phyloP scores from a whole-genome alignment of 495 filamentous ascomycete species.

The Penicillium malachiteum region DNA sequence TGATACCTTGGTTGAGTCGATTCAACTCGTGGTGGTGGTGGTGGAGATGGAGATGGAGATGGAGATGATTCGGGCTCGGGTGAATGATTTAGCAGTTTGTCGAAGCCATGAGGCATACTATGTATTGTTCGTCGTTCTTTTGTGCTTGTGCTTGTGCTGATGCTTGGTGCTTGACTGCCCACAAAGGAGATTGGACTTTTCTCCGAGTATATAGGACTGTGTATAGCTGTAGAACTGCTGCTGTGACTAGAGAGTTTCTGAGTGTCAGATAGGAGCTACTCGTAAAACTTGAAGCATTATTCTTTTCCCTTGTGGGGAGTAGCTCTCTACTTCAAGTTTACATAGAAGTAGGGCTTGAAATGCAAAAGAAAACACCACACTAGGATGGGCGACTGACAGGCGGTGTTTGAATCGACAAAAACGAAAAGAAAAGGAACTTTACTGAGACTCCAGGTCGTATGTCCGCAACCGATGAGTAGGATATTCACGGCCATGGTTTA shows the following conservation, averaged over 20 bases:
- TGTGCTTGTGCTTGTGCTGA: not conserved
- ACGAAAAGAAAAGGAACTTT: constrained; percentile 28
- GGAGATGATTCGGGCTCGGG: constrained; percentile 20
- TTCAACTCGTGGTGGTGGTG: constrained; percentile 19
- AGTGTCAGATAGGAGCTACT: not conserved
- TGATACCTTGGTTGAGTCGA: constrained; percentile 43
- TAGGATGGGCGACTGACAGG: constrained; percentile 23
- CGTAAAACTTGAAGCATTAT: too few relatives aligned
- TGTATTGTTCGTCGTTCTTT: constrained; percentile 18
- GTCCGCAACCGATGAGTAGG: constrained; percentile 26
- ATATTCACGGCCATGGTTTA: constrained; percentile 25
- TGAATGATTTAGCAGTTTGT: constrained; percentile 42
- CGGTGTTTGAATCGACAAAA: constrained; percentile 15
- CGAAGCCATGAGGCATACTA: constrained; percentile 42
- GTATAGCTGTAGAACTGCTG: constrained; percentile 31
- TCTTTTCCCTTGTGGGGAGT: too few relatives aligned
- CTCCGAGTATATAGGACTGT: constrained; percentile 38
- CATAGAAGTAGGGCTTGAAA: not conserved
- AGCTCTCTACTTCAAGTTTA: not conserved
- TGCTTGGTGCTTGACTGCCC: constrained; percentile 11
- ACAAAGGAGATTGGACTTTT: constrained; percentile 24
- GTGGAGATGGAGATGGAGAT: constrained; percentile 24
- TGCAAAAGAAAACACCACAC: constrained; percentile 1
- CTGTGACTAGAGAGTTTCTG: constrained; percentile 29
- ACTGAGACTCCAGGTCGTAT: constrained; percentile 43